Evolutionary conservation across 225 moss, liverwort and hornwort species (phyloP).

Genomic region (Bryoerythrophyllum caledonicum): DNA sequence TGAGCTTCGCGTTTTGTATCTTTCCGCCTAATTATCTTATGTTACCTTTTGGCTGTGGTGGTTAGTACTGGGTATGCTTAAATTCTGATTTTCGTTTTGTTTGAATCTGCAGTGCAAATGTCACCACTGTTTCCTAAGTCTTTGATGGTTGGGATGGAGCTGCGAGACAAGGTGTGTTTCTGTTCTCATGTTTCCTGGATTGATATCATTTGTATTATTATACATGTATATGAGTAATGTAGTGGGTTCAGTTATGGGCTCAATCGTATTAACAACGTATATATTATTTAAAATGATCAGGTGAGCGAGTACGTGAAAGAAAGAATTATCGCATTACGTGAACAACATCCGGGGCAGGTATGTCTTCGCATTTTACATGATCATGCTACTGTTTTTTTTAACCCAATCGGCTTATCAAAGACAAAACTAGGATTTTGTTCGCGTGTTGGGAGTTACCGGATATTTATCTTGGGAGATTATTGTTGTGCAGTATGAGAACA

Average conservation of each 20-base stretch:
- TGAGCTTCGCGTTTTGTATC: conserved; percentile 21
- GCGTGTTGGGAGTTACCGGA: neutral
- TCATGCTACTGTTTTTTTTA: no score
- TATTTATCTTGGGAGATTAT: neutral
- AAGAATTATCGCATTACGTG: conserved; percentile 75
- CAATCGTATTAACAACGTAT: neutral
- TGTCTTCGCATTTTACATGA: neutral
- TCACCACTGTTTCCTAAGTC: conserved; percentile 74
- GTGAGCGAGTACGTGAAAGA: conserved; percentile 99
- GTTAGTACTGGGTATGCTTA: neutral
- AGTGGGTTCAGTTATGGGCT: neutral
- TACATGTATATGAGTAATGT: neutral
- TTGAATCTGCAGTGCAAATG: conserved; percentile 62
- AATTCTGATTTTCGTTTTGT: conserved; percentile 20
- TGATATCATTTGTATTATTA: neutral
- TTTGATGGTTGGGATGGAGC: conserved; percentile 94
- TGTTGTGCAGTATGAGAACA: conserved; percentile 77
- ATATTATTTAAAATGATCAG: conserved; percentile 46
- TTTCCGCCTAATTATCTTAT: neutral
- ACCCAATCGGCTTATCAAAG: neutral
- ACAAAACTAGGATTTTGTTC: neutral
- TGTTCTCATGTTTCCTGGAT: conserved; percentile 8
- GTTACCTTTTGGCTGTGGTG: neutral
- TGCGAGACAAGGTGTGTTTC: conserved; percentile 83
- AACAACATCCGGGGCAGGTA: conserved; percentile 81